Evolutionary conservation across 768 basidiomycete genomes (phyloP), one percentile per base, ranked within the genome.

Genomic region (Vararia minispora): DNA sequence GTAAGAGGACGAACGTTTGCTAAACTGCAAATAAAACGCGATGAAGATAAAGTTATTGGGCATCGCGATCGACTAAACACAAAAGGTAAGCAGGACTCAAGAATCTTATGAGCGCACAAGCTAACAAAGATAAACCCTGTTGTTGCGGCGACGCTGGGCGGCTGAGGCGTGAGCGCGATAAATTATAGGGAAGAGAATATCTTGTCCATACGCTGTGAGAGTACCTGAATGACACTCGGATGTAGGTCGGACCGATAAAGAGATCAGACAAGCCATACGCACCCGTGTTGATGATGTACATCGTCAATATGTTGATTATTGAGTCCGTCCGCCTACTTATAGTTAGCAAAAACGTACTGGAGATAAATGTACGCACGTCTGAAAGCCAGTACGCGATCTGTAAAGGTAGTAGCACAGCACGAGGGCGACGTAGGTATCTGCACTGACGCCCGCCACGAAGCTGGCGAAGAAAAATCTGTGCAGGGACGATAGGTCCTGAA

Each of bases 281-380:
- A 48, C 75, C 74, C 0, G 75, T 78, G 43, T 75, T 74, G 37
- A 76, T 59, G 2, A 67, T 62, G 42, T 73, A 76, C 22, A 62
- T 28, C 51, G 76, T 65, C 4, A 79, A 61, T 1, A 58, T 50
- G 10, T 58, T 61, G 37, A 76, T 59, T 7, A 76, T 44, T 2
- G 65, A 61, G 37, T 78, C 68, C 14, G 73, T 75, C 41, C 74
- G 74, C 42, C 34, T 20, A 12, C 7, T 28, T 7, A 12, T 28
- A 28, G 18, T 13, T 6, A 27, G n/a, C 30, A 37, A 14, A 36
- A 13, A 7, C 22, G 39, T 20, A 35, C 37, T 20, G 24, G 17
- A 27, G 10, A 5, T 22, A 23, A 3, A 18, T 24, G 37, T 27
- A 6, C 5, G 8, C 46, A 71, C 76, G 59, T 60, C 14, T 45